Evolutionary conservation across 257 asterid genomes (phyloP).

Genomic region (Orobanche coerulescens): DNA sequence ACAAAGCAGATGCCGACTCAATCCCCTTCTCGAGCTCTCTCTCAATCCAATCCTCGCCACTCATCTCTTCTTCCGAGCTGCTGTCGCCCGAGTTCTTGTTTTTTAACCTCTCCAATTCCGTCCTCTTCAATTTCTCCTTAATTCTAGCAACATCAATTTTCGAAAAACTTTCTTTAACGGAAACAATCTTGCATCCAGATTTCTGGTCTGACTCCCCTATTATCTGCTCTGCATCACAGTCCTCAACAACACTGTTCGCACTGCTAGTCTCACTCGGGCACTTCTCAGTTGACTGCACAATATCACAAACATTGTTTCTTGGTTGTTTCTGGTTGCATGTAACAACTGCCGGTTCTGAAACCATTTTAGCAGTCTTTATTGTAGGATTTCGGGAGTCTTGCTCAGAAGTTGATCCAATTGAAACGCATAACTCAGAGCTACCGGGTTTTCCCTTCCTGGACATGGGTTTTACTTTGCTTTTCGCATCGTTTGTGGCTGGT

Average conservation of each 20-base stretch:
- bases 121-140: slow-evolving; percentile 38
- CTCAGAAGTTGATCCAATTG: slow-evolving; percentile 25
- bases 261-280: slow-evolving; percentile 38
- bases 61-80: slow-evolving; percentile 23
- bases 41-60: slow-evolving; percentile 47
- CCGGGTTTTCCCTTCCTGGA: slow-evolving; percentile 23
- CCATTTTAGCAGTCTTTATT: slow-evolving; percentile 7
- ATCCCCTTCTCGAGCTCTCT: slow-evolving; percentile 46
- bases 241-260: slow-evolving; percentile 38
- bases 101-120: slow-evolving; percentile 23
- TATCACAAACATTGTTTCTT: not conserved
- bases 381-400: slow-evolving; percentile 26
- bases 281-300: slow-evolving; percentile 19
- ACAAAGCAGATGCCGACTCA: slow-evolving; percentile 9
- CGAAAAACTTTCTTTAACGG: slow-evolving; percentile 19
- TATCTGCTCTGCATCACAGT: slow-evolving; percentile 29
- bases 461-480: slow-evolving; percentile 14
- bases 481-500: slow-evolving; percentile 19
- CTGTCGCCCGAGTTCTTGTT: slow-evolving; percentile 11
- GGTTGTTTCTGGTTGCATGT: slow-evolving; percentile 21
- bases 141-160: slow-evolving; percentile 34
- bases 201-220: slow-evolving; percentile 23
- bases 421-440: slow-evolving; percentile 34
- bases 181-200: slow-evolving; percentile 22
- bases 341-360: slow-evolving; percentile 7